A percentile compares a stretch with the other conserved stretches of the same genome.
phyloP scores from a whole-genome alignment of 208 protist species.

The Wallacemonas collosoma region DNA sequence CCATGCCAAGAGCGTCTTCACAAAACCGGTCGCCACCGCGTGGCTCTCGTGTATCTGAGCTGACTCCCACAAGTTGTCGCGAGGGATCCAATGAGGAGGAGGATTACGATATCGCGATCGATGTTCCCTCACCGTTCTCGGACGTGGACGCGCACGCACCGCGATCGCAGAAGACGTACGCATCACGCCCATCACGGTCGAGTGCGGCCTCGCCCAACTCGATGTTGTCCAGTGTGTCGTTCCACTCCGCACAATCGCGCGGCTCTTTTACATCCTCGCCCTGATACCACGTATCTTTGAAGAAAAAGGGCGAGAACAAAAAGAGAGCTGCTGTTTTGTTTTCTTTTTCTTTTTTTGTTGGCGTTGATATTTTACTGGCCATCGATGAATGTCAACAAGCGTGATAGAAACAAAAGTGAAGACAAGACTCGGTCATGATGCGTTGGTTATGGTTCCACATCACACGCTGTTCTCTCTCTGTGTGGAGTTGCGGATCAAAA shows the following conservation, averaged over 20 bases:
- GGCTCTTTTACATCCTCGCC: conserved; percentile 6
- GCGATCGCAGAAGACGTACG: neutral
- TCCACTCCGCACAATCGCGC: conserved; percentile 4
- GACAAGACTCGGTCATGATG: no score
- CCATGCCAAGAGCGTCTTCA: neutral
- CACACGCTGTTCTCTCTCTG: no score
- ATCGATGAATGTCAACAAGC: no score
- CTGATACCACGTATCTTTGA: neutral
- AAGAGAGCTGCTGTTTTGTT: conserved; percentile 2
- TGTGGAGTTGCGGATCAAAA: neutral
- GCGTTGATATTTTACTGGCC: neutral
- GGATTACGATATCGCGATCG: conserved; percentile 9
- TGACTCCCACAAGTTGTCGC: neutral
- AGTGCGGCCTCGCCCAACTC: neutral
- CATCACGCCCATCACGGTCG: neutral
- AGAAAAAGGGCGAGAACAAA: conserved; percentile 2
- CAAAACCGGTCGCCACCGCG: no score
- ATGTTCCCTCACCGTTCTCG: neutral
- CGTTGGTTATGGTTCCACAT: no score
- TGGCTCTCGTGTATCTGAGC: no score
- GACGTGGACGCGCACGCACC: neutral
- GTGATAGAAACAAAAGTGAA: no score
- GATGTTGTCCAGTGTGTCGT: neutral
- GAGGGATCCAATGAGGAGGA: conserved; percentile 1
- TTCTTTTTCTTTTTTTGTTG: conserved; percentile 5